Base-by-base conservation (phyloP, 257 asterid species). In the Fraxinus quadrangulata region DNA sequence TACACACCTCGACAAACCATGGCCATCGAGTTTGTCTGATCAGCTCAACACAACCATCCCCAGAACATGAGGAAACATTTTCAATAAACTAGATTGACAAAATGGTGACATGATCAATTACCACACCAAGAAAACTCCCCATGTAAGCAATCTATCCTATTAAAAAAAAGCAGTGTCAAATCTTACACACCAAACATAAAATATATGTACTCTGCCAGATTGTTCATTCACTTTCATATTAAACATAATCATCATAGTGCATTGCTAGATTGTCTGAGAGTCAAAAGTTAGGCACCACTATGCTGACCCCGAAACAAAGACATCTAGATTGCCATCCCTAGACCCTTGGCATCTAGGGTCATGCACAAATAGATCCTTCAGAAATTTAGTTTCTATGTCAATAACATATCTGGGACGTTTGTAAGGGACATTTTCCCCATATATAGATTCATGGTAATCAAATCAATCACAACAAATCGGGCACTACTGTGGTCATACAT, bases 401-500 rank as follows among this genome's bases (percentile, higher is more conserved):
- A 42, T 42, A 11, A 42, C 17, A 63, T 63, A 63, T 24, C 13
- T 8, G n/a, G n/a, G 13, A 63, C 69, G 9, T 16, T 23, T 63
- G 69, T 63, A 63, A 11, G 36, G 14, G 9, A 63, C 19, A 3
- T 11, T 26, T 63, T 63, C 36, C 69, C 33, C 69, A 26, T 63
- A 24, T 26, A 63, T 63, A 63, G 69, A 26, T 24, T 24, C 11
- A 24, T 4, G 11, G 33, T 63, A 26, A 63, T 24, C 34, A 63
- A 63, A 63, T 59, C 5, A 63, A 61, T 31, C 68, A 61, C 30
- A 10, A 61, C 17, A 61, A 63, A 23, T 26, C 5, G 6, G 69
- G 69, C 2, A 23, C 17, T 3, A 26, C 2, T 68, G 59, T 54
- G 75, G 76, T 75, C 75, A 37, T 78, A 78, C 81, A 81, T 24